Base-by-base conservation (phyloP, 2,329 filamentous ascomycete genomes). In the Colletotrichum sp. region DNA sequence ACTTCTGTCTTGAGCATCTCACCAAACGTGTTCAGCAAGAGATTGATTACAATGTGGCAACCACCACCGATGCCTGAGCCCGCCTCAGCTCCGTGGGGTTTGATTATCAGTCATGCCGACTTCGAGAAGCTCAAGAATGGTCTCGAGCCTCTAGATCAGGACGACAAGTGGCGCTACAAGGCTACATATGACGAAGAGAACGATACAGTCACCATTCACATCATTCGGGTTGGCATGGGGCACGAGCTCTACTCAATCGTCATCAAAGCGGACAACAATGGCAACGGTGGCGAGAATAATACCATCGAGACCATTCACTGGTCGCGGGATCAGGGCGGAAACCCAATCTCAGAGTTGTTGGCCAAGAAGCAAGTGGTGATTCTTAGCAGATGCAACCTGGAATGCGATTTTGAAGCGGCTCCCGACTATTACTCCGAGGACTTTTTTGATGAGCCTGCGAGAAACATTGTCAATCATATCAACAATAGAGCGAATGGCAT, bases 101-200 rank as follows among this genome's bases (percentile, higher is more conserved):
- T 59, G 24, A 4, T 1, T 1, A 59, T 59, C 55, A 59, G 55
- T 12, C 0, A 28, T 0, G 22, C 15, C 6, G 55, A 59, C 0
- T 59, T 59, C 7, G 26, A 59, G 8, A 59, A 18, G 1, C 55
- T 59, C 55, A 59, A 59, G 26, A 0, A 0, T 16, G 22, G 15
- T 28, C 24, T 59, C 5, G 55, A 59, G 55, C 55, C 55, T 59
- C 13, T 22, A 1, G 16, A 28, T 6, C 22, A 26, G 55, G 55
- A 59, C 16, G 55, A 59, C 15, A 59, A 59, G 55, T 59, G 26
- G 22, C 55, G 5, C 1, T 26, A 26, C 0, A 59, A 59, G 2
- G 55, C 55, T 28, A 59, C 55, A 28, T 2, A 18, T 9, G 7
- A 28, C 4, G 26, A 18, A 24, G 55, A 18, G 8, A 18, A 28